Conservation (phyloP, 2,329 filamentous ascomycete species). For the Drechmeria coniospora region DNA sequence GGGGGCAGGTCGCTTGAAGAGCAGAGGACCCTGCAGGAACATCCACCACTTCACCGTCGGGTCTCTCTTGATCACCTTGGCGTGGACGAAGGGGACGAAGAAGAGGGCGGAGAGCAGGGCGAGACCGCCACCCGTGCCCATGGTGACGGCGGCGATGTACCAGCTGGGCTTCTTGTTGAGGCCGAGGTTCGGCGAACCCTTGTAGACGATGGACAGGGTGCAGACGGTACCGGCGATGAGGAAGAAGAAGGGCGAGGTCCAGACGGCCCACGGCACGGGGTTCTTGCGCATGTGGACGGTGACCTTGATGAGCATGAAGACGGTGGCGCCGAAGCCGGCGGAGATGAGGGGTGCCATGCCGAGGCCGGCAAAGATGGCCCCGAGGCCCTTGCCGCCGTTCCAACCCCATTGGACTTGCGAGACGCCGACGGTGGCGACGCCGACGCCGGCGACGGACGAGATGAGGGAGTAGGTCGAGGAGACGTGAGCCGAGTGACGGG, state of each 20-base stretch:
- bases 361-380: conserved; percentile 56
- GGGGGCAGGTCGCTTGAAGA: conserved; percentile 43
- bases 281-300: conserved; percentile 58
- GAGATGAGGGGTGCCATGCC: conserved; percentile 57
- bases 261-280: conserved; percentile 58
- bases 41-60: conserved; percentile 47
- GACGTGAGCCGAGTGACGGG: conserved; percentile 53
- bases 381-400: conserved; percentile 52
- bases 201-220: conserved; percentile 66
- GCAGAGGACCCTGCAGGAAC: conserved; percentile 45
- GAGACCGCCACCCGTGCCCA: conserved; percentile 48
- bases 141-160: conserved; percentile 51
- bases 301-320: conserved; percentile 52
- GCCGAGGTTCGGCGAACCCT: conserved; percentile 55
- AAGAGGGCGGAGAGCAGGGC: conserved; percentile 46
- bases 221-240: conserved; percentile 60
- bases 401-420: conserved; percentile 51
- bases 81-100: conserved; percentile 57
- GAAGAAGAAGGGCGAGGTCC: conserved; percentile 61
- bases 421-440: conserved; percentile 48
- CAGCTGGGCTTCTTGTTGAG: conserved; percentile 50
- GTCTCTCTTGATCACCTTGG: conserved; percentile 54
- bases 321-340: conserved; percentile 45
- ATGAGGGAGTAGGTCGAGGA: conserved; percentile 57
- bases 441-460: conserved; percentile 50